A percentile compares a stretch with the other conserved stretches of the same genome.
These are phyloP conservation scores for Gloeostereum incarnatum DNA, from an alignment of 768 basidiomycete genomes.

Conservation along the genomic window DNA sequence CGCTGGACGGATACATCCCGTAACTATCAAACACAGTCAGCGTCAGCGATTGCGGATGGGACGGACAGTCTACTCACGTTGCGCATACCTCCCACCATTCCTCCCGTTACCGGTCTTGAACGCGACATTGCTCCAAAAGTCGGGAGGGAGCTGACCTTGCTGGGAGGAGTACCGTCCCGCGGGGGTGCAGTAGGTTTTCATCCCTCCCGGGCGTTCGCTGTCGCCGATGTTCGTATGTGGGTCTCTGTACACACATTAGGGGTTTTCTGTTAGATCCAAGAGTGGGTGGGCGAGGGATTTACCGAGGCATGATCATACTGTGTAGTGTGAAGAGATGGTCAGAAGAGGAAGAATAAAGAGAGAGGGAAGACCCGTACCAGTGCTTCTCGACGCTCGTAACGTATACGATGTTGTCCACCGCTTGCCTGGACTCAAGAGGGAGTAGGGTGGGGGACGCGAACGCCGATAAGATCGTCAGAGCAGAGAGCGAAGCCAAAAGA, in stretches of 20 bases:
- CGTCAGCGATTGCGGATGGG: background rate
- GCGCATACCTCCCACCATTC: constrained; percentile 31
- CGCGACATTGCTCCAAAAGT: constrained; percentile 43
- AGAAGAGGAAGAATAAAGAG: background rate
- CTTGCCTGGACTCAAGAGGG: constrained; percentile 19
- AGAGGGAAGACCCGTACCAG: constrained; percentile 26
- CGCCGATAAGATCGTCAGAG: no score
- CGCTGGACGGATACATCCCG: constrained; percentile 42
- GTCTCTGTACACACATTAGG: constrained; percentile 17
- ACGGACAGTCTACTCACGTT: no score
- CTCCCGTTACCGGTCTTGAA: constrained; percentile 31
- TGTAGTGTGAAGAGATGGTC: background rate
- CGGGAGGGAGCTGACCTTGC: constrained; percentile 34
- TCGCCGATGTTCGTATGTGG: constrained; percentile 46
- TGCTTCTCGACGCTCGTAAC: constrained; percentile 30
- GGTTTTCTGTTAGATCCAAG: background rate
- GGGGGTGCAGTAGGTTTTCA: constrained; percentile 43
- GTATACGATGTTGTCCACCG: constrained; percentile 41
- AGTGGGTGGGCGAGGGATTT: constrained; percentile 1
- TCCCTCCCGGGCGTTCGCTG: constrained; percentile 46
- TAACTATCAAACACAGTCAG: constrained; percentile 24
- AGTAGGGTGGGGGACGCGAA: no score
- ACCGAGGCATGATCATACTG: constrained; percentile 43
- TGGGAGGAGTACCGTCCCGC: constrained; percentile 24
- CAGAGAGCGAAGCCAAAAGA: no score